A percentile compares a stretch with the other conserved stretches of the same genome.
Evolutionary conservation across 306 rosid genomes (phyloP).

Genomic region (Adenanthera pavonina): DNA sequence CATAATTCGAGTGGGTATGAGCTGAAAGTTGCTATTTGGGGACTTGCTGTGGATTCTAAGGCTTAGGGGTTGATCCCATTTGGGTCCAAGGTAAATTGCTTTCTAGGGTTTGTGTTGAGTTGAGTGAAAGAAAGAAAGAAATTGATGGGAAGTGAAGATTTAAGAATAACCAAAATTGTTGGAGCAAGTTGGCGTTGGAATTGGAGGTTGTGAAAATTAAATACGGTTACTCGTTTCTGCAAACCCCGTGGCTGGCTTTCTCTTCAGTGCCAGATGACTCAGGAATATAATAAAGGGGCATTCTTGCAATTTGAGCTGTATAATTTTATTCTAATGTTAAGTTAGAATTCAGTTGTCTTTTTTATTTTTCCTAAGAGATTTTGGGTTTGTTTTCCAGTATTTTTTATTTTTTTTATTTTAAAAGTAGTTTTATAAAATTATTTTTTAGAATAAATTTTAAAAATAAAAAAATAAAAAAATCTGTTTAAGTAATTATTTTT

Average conservation of each 20-base stretch:
- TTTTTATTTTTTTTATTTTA: too few relatives aligned
- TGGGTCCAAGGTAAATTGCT: conserved; percentile 47
- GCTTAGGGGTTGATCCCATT: conserved; percentile 54
- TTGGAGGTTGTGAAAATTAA: conserved; percentile 82
- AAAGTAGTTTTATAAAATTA: too few relatives aligned
- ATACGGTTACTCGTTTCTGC: conserved; percentile 60
- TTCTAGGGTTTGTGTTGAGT: conserved; percentile 65
- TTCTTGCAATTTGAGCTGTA: conserved; percentile 44
- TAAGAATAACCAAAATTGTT: conserved; percentile 46
- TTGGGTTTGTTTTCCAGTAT: too few relatives aligned
- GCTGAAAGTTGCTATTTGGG: conserved; percentile 51
- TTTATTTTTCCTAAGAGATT: too few relatives aligned
- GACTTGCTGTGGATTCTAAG: conserved; percentile 39
- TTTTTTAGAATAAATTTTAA: too few relatives aligned
- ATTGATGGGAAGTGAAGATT: conserved; percentile 21
- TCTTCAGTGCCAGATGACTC: conserved; percentile 47
- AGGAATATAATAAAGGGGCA: conserved; percentile 46
- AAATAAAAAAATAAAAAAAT: too few relatives aligned
- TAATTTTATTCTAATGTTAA: not conserved
- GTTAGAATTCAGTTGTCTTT: not conserved
- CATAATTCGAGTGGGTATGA: conserved; percentile 69
- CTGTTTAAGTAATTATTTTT: too few relatives aligned
- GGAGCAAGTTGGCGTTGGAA: conserved; percentile 42
- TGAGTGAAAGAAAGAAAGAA: conserved; percentile 66
- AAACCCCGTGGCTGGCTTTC: conserved; percentile 50